Evolutionary conservation across 306 rosid species (phyloP), one percentile per base, ranked within the genome.

Genomic region (Vicia villosa): DNA sequence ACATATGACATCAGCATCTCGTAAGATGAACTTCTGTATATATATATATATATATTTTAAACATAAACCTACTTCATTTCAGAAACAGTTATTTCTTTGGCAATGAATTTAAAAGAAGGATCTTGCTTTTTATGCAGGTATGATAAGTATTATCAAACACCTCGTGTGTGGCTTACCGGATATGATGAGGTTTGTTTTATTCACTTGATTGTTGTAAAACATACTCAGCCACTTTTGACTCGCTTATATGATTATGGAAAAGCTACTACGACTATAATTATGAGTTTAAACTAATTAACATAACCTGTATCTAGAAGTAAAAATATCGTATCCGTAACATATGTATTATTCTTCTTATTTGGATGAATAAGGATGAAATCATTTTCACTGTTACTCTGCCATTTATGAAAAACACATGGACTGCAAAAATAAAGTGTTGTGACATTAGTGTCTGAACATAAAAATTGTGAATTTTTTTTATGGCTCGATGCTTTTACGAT

Each of bases 131-230:
- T 80, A 65, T 78, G 73, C 83, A 91, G 99, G 84, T 94, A 94
- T 72, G 99, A 91, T 77, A 88, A 94, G 76, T 94, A 94, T 81
- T 94, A 94, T 81, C 99, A 94, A 76, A 91, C 99, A 60, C 99
- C 99, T 62, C 91, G 97, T 19, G 96, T 94, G 59, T 94, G 99
- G 99, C 96, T 94, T 73, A 94, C 99, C 65, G 97, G 99, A 0
- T 94, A 91, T 71, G 99, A 94, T 67, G 99, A 94, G 99, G 97
- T 88, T 72, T 24, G 76, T 68, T 38, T 49, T 74, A 42, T 74
- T 46, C 73, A 36, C 76, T 52, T 55, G 36, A 66, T 45, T 50
- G 17, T 42, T 50, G 62, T 62, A 4, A 54, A 58, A 10, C 36
- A 30, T 67, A 19, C 16, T 71, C 28, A 40, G 47, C 58, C 46